Evolutionary conservation across 495 filamentous ascomycete species (phyloP), one percentile per base, ranked within the genome.

Genomic region (Ramalina intermedia): DNA sequence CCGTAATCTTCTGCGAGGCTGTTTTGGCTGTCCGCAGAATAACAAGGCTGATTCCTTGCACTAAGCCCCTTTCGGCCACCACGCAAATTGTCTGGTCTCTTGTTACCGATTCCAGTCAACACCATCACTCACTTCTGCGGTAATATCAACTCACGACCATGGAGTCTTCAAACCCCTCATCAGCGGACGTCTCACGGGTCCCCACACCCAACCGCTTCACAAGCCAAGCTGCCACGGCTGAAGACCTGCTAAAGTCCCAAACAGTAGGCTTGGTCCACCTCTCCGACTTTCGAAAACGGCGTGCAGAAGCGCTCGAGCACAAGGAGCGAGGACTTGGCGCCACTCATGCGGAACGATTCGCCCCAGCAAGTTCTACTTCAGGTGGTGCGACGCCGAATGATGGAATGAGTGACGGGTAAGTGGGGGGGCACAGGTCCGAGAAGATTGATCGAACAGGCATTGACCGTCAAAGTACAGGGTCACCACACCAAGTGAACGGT

Each of bases 271-370:
- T 98, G 13, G 91, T 96, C 39, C 75, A 86, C 48, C 79, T 96
- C 37, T 84, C 81, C 55, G 91, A 96, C 62, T 98, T 96, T 69
- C 88, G 91, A 64, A 96, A 98, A 66, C 81, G 91, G 37, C 87
- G 91, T 63, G 90, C 88, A 55, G 87, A 98, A 64, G 86, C 89
- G 24, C 69, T 94, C 27, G 91, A 96, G 64, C 85, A 87, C 60
- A 90, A 89, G 60, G 84, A 88, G 56, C 75, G 84, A 49, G 87
- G 91, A 61, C 18, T 27, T 3, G 18, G 33, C 17, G 74, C 78
- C 37, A 69, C 73, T 50, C 63, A 73, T n/a, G 57, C 71, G 1
- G 73, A 73, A 11, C 64, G 70, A 57, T 59, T 73, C 47, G 65
- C 68, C 55, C 61, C 69, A 47, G 67, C 64, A 55, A 42, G 43